phyloP scores from a whole-genome alignment of 371 early-diverging fungal species.

The Actinomucor elegans region DNA sequence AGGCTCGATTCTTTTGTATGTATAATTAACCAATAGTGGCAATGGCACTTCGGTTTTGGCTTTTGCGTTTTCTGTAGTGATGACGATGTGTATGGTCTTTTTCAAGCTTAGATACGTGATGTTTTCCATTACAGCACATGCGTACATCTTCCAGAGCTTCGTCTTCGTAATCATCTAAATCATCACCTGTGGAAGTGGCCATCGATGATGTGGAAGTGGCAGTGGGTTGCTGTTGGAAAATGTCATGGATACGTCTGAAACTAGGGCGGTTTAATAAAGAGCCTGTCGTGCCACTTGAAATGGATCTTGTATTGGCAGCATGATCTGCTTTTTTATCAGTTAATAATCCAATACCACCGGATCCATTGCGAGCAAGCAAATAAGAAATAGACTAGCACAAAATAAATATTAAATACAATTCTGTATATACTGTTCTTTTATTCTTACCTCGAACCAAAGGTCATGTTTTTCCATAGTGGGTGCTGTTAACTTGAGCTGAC shows the following conservation, averaged over 20 bases:
- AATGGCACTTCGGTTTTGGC: neutral
- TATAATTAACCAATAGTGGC: neutral
- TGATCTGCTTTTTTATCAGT: constrained; percentile 2
- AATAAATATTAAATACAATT: neutral
- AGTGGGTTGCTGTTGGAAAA: constrained; percentile 19
- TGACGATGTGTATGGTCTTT: constrained; percentile 32
- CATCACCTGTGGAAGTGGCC: constrained; percentile 1
- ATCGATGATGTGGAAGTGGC: neutral
- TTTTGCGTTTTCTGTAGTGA: constrained; percentile 28
- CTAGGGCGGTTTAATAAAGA: constrained; percentile 32
- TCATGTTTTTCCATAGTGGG: constrained; percentile 65
- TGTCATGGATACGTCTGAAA: constrained; percentile 32
- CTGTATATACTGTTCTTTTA: neutral
- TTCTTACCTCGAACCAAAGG: constrained; percentile 56
- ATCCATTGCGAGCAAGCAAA: constrained; percentile 22
- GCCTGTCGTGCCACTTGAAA: constrained; percentile 14
- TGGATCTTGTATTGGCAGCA: constrained; percentile 6
- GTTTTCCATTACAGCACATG: constrained; percentile 59
- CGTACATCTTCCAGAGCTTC: constrained; percentile 54
- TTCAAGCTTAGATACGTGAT: constrained; percentile 50
- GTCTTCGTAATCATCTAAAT: constrained; percentile 23
- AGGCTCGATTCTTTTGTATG: neutral
- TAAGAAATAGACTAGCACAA: constrained; percentile 31
- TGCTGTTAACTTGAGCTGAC: constrained; percentile 73
- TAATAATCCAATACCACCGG: constrained; percentile 2